Percentiles rank a stretch among this genome's conserved stretches.
These are phyloP conservation scores for Pezicula radicicola DNA, from an alignment of 2,329 filamentous ascomycete species.

Conservation along the genomic window DNA sequence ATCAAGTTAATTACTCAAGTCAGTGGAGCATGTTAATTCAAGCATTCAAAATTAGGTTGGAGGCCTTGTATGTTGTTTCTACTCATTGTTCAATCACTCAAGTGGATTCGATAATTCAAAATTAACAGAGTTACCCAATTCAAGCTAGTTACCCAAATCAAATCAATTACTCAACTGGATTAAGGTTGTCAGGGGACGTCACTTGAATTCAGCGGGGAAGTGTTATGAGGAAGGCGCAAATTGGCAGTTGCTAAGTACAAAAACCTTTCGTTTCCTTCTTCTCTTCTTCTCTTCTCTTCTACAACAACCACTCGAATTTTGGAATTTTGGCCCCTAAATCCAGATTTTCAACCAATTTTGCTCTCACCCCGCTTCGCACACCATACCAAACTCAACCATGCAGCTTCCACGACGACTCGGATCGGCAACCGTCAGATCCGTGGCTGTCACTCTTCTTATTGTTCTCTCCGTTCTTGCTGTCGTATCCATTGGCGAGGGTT, in stretches of 20 bases:
- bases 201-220: neutral
- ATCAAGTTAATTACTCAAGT: too few relatives aligned
- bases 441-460: constrained; percentile 15
- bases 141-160: too few relatives aligned
- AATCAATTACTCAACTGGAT: too few relatives aligned
- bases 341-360: too few relatives aligned
- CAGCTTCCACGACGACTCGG: constrained; percentile 14
- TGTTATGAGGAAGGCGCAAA: neutral
- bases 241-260: neutral
- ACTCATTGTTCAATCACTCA: too few relatives aligned
- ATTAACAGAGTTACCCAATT: too few relatives aligned
- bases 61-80: too few relatives aligned
- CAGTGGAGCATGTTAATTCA: too few relatives aligned
- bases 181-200: too few relatives aligned
- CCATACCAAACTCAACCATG: constrained; percentile 7
- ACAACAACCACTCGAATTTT: neutral
- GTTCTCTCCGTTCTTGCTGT: constrained; percentile 17
- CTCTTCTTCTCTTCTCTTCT: constrained; percentile 1
- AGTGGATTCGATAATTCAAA: too few relatives aligned
- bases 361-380: too few relatives aligned
- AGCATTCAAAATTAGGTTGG: too few relatives aligned
- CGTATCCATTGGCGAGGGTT: constrained; percentile 20
- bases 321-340: constrained; percentile 2
- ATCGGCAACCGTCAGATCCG: constrained; percentile 1
- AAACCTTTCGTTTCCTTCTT: neutral